Conservation (phyloP, 345 rosid species). For the Eucalyptus polybractea region DNA sequence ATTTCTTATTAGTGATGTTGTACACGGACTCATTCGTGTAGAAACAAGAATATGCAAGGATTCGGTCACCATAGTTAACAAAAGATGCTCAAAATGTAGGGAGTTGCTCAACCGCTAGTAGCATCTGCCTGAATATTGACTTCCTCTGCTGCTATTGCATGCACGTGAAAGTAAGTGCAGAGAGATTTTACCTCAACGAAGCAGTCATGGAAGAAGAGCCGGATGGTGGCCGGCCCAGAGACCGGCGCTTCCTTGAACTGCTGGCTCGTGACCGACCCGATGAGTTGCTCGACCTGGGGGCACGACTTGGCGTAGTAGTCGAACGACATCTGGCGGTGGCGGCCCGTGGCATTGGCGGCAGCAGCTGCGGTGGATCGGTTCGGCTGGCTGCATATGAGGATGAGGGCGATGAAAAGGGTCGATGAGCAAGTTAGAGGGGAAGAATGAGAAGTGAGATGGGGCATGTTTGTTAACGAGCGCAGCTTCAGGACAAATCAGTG, state of each 20-base stretch:
- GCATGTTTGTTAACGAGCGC: conserved; percentile 15
- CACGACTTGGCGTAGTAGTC: conserved; percentile 61
- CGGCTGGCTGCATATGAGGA: neutral
- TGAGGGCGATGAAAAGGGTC: conserved; percentile 8
- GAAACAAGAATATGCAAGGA: neutral
- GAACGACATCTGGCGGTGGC: conserved; percentile 24
- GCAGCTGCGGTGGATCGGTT: neutral
- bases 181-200: conserved; percentile 51
- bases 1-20: neutral
- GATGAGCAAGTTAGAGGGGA: conserved; percentile 12
- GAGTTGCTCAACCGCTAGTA: neutral
- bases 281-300: conserved; percentile 63
- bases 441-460: conserved; percentile 6
- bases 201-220: conserved; percentile 95
- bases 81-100: neutral
- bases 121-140: neutral
- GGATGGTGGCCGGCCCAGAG: conserved; percentile 81
- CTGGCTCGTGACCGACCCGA: conserved; percentile 57
- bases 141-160: neutral
- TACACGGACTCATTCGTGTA: neutral
- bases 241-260: conserved; percentile 64
- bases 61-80: neutral
- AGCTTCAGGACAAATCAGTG: conserved; percentile 15
- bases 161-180: neutral
- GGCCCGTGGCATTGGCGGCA: neutral